phyloP scores from a whole-genome alignment of 73 alveolate genomes.

The Tetrahymena borealis region DNA sequence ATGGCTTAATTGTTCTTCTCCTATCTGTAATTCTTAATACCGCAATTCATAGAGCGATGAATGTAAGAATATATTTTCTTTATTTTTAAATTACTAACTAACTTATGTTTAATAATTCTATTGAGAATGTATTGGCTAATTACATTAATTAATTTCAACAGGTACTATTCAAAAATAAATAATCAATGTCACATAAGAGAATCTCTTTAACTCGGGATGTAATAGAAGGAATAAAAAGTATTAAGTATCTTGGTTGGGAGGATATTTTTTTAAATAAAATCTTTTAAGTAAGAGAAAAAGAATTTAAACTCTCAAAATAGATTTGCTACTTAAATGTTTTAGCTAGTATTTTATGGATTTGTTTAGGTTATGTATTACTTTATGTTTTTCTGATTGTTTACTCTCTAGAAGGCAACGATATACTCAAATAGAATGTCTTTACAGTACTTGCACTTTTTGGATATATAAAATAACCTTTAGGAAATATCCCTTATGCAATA shows the following conservation, averaged over 20 bases:
- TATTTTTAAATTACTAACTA: too few relatives aligned
- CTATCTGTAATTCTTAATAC: neutral
- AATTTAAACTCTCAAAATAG: neutral
- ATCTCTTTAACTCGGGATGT: conserved; percentile 8
- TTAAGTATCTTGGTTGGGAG: conserved; percentile 32
- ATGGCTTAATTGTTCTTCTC: neutral
- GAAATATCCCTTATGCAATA: conserved; percentile 26
- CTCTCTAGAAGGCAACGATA: neutral
- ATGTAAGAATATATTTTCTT: too few relatives aligned
- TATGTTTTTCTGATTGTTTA: conserved; percentile 1
- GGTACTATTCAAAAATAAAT: neutral
- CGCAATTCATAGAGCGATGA: neutral
- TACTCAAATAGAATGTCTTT: conserved; percentile 13
- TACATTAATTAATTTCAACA: too few relatives aligned
- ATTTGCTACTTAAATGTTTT: conserved; percentile 8
- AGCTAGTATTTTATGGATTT: conserved; percentile 31
- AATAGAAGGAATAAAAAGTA: conserved; percentile 30
- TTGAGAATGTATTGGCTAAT: too few relatives aligned
- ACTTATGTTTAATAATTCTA: too few relatives aligned
- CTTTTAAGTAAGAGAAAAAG: conserved; percentile 6
- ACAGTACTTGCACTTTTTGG: conserved; percentile 17
- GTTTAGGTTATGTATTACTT: conserved; percentile 19
- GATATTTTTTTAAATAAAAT: conserved; percentile 19
- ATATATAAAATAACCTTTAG: conserved; percentile 1
- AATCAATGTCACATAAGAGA: neutral